Evolutionary conservation across 768 basidiomycete species (phyloP).

Genomic region (Panaeolus cyanescens): DNA sequence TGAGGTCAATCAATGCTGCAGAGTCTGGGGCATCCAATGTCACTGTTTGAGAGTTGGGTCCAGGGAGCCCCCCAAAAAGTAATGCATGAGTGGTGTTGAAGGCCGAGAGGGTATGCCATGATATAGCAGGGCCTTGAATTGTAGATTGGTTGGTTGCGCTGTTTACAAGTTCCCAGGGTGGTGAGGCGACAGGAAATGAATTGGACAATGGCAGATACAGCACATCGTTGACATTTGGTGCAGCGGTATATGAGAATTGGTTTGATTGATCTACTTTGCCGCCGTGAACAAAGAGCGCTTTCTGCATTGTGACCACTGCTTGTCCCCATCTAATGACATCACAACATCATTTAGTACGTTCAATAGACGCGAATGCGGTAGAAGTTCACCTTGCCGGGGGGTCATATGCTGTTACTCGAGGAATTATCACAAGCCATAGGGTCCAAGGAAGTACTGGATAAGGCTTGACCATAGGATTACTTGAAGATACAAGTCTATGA

Average conservation of each 20-base stretch:
- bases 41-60: slow-evolving; percentile 53
- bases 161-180: slow-evolving; percentile 69
- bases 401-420: neutral
- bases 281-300: slow-evolving; percentile 72
- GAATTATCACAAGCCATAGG: slow-evolving; percentile 1
- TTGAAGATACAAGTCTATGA: neutral
- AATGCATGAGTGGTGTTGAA: slow-evolving; percentile 56
- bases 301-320: slow-evolving; percentile 58
- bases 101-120: slow-evolving; percentile 81
- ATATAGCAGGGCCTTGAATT: slow-evolving; percentile 60
- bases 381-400: neutral
- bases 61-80: slow-evolving; percentile 78
- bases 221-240: slow-evolving; percentile 72
- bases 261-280: slow-evolving; percentile 78
- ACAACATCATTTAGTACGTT: neutral
- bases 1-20: slow-evolving; percentile 53
- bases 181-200: slow-evolving; percentile 58
- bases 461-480: neutral
- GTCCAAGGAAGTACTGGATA: neutral
- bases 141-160: slow-evolving; percentile 43
- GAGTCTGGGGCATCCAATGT: slow-evolving; percentile 63
- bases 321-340: slow-evolving; percentile 76
- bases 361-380: neutral
- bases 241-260: slow-evolving; percentile 70
- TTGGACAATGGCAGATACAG: slow-evolving; percentile 65